Evolutionary conservation across 2,329 filamentous ascomycete genomes (phyloP).

Genomic region (Ascochyta viciae-villosae): DNA sequence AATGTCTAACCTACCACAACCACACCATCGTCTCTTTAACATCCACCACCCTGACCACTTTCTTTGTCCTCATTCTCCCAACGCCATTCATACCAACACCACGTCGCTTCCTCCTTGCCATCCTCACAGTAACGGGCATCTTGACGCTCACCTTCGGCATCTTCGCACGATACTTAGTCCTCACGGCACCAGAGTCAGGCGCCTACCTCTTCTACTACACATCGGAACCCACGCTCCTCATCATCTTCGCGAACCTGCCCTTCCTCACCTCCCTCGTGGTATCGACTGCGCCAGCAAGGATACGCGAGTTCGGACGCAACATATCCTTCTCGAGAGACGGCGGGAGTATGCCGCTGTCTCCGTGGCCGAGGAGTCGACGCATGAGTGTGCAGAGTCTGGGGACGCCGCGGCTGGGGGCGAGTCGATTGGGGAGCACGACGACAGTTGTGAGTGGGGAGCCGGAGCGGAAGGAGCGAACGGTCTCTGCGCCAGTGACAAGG

Average conservation of each 20-base stretch:
- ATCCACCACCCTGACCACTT: constrained; percentile 24
- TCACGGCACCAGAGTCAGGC: constrained; percentile 9
- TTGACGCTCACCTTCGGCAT: constrained; percentile 24
- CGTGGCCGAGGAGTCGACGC: constrained; percentile 26
- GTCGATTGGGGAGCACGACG: neutral
- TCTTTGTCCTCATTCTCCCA: constrained; percentile 30
- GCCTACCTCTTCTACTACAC: constrained; percentile 27
- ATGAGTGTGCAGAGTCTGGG: constrained; percentile 6
- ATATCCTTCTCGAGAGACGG: constrained; percentile 17
- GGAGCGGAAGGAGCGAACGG: neutral
- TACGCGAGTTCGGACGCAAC: constrained; percentile 22
- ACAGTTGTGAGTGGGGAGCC: neutral
- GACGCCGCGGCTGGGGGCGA: neutral
- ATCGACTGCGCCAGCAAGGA: constrained; percentile 21
- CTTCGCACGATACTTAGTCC: constrained; percentile 23
- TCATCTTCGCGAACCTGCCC: constrained; percentile 39
- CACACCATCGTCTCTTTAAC: constrained; percentile 21
- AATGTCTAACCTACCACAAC: constrained; percentile 31
- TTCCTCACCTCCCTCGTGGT: constrained; percentile 36
- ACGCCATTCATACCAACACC: constrained; percentile 40
- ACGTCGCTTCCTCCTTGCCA: constrained; percentile 28
- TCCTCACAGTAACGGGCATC: constrained; percentile 29
- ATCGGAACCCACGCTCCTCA: constrained; percentile 23
- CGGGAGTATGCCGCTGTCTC: constrained; percentile 14
- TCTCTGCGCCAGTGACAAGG: neutral